Conservation (phyloP, 768 basidiomycete genomes). For the Chiua virens region DNA sequence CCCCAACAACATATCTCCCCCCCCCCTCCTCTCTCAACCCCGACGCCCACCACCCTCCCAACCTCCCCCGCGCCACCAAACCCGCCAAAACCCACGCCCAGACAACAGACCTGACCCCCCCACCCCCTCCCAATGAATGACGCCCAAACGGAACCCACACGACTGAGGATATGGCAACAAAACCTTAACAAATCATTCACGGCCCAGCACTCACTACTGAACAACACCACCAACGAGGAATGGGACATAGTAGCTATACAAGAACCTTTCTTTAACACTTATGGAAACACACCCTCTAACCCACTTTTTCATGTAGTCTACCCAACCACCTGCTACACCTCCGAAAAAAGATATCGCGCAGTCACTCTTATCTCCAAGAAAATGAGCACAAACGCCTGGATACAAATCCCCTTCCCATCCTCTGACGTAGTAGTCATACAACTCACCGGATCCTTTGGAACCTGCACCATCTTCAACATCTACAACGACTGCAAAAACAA, state of each 20-base stretch:
- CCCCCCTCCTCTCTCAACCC: too few relatives aligned
- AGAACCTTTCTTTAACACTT: constrained; percentile 36
- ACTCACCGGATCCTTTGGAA: not conserved
- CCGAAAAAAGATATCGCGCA: too few relatives aligned
- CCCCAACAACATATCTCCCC: too few relatives aligned
- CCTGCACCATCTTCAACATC: not conserved
- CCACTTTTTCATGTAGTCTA: constrained; percentile 19
- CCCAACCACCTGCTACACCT: too few relatives aligned
- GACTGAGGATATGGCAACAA: constrained; percentile 5
- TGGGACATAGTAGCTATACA: constrained; percentile 39
- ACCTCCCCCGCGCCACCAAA: not conserved
- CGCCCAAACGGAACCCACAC: not conserved
- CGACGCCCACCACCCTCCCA: too few relatives aligned
- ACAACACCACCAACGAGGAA: not conserved
- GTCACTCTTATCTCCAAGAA: constrained; percentile 5
- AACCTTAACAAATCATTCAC: constrained; percentile 4
- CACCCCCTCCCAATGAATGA: not conserved
- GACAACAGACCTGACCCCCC: not conserved
- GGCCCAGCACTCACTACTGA: not conserved
- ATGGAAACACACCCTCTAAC: constrained; percentile 10
- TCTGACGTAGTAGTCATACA: not conserved
- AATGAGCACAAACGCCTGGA: constrained; percentile 5
- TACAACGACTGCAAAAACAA: constrained; percentile 7
- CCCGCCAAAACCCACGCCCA: not conserved
- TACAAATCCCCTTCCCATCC: not conserved